Evolutionary conservation across 768 basidiomycete genomes (phyloP), one percentile per base, ranked within the genome.

Genomic region (Filobasidium wieringae): DNA sequence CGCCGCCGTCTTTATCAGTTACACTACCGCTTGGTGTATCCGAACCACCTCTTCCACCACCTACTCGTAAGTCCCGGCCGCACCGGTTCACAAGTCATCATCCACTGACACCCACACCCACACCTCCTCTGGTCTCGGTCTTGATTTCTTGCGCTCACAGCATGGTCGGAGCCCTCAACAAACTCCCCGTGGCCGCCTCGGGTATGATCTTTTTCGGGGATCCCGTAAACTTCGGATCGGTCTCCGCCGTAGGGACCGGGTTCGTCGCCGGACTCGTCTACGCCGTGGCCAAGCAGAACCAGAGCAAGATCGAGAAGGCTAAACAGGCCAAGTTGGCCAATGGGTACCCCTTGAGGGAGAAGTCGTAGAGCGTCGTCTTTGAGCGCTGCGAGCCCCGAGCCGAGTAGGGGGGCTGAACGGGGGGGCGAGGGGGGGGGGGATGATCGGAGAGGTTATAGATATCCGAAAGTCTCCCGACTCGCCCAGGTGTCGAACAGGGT

Each of bases 21-120:
- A 91, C 72, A 90, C 91, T 7, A 99, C 95, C 7, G 93, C 95
- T 9, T 99, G 95, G 95, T 97, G 95, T 71, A 82, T 99, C 31
- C 84, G 95, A 49, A 85, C 85, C 22, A 96, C 93, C 29, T 88
- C 87, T 63, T 96, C 92, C 62, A 97, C 95, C 43, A 99, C 95
- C n/a, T 99, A 96, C 76, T 92, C 88, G 85, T 86, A 59, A 50
- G 79, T 65, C 4, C n/a, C 49, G 40, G 34, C 50, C 32, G 32
- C 17, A 53, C 49, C 27, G 7, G 34, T 8, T 34, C 12, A 43
- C 40, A 24, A 19, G n/a, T 26, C 11, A 24, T 19, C 22, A 7
- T 29, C 11, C n/a, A 26, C 51, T 39, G 30, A 17, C 34, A 32
- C 47, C 31, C 15, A 11, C 30, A 2, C 3, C 36, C 41, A 9